A percentile compares a stretch with the other conserved stretches of the same genome.
phyloP scores from a whole-genome alignment of 2,329 filamentous ascomycete genomes.

The Alternaria conjuncta region DNA sequence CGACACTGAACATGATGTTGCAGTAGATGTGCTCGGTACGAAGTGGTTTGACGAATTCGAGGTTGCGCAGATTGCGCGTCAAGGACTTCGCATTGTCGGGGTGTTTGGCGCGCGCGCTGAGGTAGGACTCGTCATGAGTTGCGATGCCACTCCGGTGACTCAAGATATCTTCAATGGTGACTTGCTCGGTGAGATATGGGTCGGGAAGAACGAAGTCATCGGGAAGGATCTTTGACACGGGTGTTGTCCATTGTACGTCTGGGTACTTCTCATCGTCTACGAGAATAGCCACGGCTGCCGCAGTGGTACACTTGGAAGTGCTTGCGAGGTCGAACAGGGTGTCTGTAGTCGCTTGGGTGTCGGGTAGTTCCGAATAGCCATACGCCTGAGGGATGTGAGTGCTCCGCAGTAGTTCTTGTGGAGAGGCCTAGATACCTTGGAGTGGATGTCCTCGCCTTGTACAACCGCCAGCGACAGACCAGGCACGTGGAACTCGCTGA shows the following conservation, averaged over 20 bases:
- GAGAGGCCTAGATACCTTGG: background rate
- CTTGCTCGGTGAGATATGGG: background rate
- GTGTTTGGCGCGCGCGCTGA: background rate
- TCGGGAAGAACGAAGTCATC: background rate
- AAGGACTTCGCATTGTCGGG: constrained; percentile 11
- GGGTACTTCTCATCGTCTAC: background rate
- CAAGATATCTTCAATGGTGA: background rate
- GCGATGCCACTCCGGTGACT: background rate
- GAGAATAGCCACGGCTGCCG: background rate
- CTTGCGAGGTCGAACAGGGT: background rate
- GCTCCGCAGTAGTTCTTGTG: background rate
- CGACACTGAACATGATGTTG: constrained; percentile 61
- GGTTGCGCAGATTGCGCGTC: constrained; percentile 48
- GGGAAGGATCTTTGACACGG: background rate
- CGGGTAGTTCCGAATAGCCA: background rate
- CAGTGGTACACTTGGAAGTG: background rate
- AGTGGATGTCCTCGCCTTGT: background rate
- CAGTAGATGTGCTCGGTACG: constrained; percentile 58
- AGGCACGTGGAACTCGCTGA: background rate
- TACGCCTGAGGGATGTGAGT: background rate
- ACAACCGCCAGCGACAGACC: background rate
- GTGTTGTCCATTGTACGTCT: background rate
- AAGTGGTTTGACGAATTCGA: constrained; percentile 51
- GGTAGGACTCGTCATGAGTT: background rate
- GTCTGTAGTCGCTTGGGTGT: background rate